phyloP scores from a whole-genome alignment of 257 asterid genomes.

The Forsythia suspensa region DNA sequence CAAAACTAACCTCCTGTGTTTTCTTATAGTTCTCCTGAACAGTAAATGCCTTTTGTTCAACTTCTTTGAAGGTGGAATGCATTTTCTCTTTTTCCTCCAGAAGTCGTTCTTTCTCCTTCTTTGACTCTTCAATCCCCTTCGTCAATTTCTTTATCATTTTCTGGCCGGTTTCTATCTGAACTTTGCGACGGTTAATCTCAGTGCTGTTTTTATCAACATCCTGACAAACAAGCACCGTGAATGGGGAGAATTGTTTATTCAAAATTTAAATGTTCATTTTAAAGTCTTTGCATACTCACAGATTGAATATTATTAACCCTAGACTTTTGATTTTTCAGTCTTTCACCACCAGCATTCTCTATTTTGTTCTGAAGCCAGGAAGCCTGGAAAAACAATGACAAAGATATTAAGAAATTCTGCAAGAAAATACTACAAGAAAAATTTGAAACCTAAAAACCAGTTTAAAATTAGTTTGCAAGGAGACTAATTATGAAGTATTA shows the following conservation, averaged over 20 bases:
- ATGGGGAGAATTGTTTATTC: slow-evolving; percentile 7
- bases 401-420: not conserved
- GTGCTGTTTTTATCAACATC: slow-evolving; percentile 74
- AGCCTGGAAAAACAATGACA: slow-evolving; percentile 46
- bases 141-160: slow-evolving; percentile 68
- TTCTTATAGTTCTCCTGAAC: slow-evolving; percentile 82
- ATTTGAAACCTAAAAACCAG: not conserved
- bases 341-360: slow-evolving; percentile 97
- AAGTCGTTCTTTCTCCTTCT: slow-evolving; percentile 67
- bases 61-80: slow-evolving; percentile 64
- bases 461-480: not conserved
- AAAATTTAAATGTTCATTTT: slow-evolving; percentile 3
- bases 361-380: slow-evolving; percentile 80
- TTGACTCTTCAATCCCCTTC: slow-evolving; percentile 83
- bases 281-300: slow-evolving; percentile 51
- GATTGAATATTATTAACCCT: slow-evolving; percentile 68
- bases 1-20: slow-evolving; percentile 64
- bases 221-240: slow-evolving; percentile 35
- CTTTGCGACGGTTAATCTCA: slow-evolving; percentile 84
- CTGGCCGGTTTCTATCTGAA: slow-evolving; percentile 79
- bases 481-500: not conserved
- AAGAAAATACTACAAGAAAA: not conserved
- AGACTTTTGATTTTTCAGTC: slow-evolving; percentile 68
- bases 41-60: slow-evolving; percentile 75
- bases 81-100: slow-evolving; percentile 58